Evolutionary conservation across 108 stramenopile genomes (phyloP), one percentile per base, ranked within the genome.

Genomic region (Thalassiosira profunda): DNA sequence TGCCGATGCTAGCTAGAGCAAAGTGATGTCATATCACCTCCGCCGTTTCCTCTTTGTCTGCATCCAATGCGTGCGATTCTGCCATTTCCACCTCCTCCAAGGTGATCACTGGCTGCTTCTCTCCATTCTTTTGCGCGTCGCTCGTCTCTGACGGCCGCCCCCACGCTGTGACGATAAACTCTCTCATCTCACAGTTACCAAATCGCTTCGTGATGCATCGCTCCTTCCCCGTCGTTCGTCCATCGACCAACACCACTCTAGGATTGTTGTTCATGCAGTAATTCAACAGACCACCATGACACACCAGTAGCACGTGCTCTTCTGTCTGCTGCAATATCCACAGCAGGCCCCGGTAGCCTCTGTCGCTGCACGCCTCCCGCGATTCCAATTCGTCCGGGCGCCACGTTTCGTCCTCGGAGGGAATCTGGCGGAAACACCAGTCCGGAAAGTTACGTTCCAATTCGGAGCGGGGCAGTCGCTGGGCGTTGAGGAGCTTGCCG

Each of bases 131-230:
- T 2, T 41, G 54, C 21, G 23, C 21, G 60, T 48, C 46, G 2
- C n/a, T 36, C 34, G n/a, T 21, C 14, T 23, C 10, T 21, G 14
- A 31, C 8, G 35, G 34, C 5, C 24, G 17, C n/a, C 42, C 36
- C 81, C 70, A 63, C 55, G 64, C 73, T 28, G 58, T 45, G 28
- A 90, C 55, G 24, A 59, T 51, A 65, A 86, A 91, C 35, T 70
- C 72, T 46, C 92, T 79, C 57, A 90, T 30, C 56, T 93, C 92
- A 60, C 92, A 93, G 64, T 93, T 93, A 26, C 83, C 89, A 67
- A 93, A 93, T 54, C 92, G 29, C 21, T 73, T 55, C 1, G 81
- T 57, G 8, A 81, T 73, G 49, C 72, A 44, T 42, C 84, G 70
- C n/a, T 4, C 31, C 18, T 52, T 21, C 21, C 37, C 24, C 12